phyloP scores from a whole-genome alignment of 768 basidiomycete species.

The Hydnum rufescens region DNA sequence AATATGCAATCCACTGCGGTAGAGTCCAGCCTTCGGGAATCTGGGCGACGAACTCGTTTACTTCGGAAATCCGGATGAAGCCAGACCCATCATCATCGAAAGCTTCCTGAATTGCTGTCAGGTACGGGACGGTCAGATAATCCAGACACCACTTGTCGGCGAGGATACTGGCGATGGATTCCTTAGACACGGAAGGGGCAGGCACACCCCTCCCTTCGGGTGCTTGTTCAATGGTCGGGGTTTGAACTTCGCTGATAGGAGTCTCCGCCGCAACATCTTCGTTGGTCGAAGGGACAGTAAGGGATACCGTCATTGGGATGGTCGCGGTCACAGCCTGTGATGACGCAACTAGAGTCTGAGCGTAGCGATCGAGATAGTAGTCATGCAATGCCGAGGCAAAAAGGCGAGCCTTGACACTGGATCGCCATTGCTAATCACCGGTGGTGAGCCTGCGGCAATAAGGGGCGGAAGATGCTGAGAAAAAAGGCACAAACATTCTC shows the following conservation, averaged over 20 bases:
- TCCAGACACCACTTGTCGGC: background rate
- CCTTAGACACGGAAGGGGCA: too few species aligned
- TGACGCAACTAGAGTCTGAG: background rate
- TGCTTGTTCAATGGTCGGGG: background rate
- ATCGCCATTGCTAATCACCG: background rate
- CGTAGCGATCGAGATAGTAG: background rate
- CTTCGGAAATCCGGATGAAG: background rate
- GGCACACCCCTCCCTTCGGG: too few species aligned
- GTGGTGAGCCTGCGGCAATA: background rate
- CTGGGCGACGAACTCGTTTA: background rate
- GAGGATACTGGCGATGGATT: background rate
- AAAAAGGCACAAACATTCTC: background rate
- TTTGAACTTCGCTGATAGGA: background rate
- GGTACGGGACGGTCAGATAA: background rate
- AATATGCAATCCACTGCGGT: background rate
- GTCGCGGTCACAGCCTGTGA: background rate
- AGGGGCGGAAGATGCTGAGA: background rate
- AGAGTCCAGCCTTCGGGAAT: slow-evolving; percentile 3
- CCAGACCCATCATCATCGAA: slow-evolving; percentile 1
- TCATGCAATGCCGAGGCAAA: background rate
- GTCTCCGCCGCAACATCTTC: background rate
- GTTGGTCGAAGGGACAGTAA: background rate
- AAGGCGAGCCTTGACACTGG: background rate
- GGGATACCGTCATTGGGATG: background rate
- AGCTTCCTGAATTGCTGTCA: background rate